Evolutionary conservation across 2,329 filamentous ascomycete genomes (phyloP).

Genomic region (Hawksworthiomyces lignivorus): DNA sequence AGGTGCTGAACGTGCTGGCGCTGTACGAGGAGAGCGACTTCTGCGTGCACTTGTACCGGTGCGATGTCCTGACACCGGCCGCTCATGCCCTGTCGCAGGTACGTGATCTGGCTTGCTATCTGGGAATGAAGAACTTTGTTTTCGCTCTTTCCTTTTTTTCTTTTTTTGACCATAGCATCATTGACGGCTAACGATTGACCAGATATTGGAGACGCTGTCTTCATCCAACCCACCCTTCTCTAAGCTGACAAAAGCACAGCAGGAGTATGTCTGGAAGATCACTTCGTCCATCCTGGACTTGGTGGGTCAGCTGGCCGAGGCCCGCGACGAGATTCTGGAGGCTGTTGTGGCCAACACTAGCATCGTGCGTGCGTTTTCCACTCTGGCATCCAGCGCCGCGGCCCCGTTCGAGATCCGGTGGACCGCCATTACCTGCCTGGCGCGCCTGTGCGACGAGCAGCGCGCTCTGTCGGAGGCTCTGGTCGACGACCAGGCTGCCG

Average conservation of each 20-base stretch:
- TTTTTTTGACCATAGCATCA: no score
- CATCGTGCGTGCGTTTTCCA: constrained; percentile 47
- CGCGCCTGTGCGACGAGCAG: constrained; percentile 50
- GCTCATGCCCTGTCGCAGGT: constrained; percentile 48
- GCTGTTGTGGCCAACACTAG: constrained; percentile 41
- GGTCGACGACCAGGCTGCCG: constrained; percentile 34
- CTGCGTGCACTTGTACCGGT: constrained; percentile 55
- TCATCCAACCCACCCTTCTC: no score
- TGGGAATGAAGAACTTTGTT: no score
- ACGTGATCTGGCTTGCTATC: no score
- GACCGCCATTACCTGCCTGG: constrained; percentile 47
- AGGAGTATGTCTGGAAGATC: constrained; percentile 46
- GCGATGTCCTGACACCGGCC: constrained; percentile 54
- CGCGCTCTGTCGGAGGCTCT: constrained; percentile 40
- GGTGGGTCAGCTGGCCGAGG: constrained; percentile 46
- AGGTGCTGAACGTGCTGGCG: constrained; percentile 53
- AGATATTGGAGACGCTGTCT: constrained; percentile 18
- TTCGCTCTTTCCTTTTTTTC: no score
- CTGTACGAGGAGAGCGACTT: constrained; percentile 60
- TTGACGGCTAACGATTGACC: neutral
- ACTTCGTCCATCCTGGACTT: constrained; percentile 46
- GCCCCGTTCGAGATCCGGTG: constrained; percentile 35
- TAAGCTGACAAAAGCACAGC: constrained; percentile 45
- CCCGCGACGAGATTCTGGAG: constrained; percentile 52
- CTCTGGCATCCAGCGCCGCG: constrained; percentile 34